Evolutionary conservation across 2,329 filamentous ascomycete genomes (phyloP).

Genomic region (Cadophora sp.): DNA sequence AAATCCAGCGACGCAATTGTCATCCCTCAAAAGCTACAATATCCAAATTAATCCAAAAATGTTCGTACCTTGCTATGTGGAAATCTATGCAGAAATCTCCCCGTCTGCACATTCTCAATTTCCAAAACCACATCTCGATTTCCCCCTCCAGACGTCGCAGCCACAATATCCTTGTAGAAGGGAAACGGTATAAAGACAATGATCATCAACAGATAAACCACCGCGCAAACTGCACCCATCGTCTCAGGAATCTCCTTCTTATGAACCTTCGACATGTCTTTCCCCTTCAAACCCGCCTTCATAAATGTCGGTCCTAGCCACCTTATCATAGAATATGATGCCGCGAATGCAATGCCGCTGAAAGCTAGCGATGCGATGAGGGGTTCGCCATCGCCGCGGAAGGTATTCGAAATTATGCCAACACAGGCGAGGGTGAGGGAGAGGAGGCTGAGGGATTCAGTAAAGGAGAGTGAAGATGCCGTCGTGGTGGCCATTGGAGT

Average conservation of each 20-base stretch:
- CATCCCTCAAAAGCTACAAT: background rate
- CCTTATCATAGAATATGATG: conserved; percentile 84
- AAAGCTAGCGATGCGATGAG: conserved; percentile 88
- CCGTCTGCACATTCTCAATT: conserved; percentile 62
- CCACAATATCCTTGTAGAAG: conserved; percentile 98
- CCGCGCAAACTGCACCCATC: conserved; percentile 92
- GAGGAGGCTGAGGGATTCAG: conserved; percentile 60
- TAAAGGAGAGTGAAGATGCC: conserved; percentile 53
- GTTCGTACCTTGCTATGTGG: conserved; percentile 84
- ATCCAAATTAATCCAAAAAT: background rate
- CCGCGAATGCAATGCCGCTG: conserved; percentile 82
- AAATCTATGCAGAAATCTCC: conserved; percentile 87
- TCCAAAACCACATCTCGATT: conserved; percentile 83
- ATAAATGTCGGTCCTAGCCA: conserved; percentile 95
- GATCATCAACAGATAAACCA: conserved; percentile 87
- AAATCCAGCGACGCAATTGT: background rate
- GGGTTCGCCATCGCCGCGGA: conserved; percentile 84
- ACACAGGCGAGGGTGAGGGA: conserved; percentile 71
- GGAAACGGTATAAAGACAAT: conserved; percentile 96
- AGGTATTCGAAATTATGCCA: conserved; percentile 79
- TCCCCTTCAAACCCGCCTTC: conserved; percentile 85
- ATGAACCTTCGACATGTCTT: conserved; percentile 81
- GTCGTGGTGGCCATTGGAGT: conserved; percentile 23
- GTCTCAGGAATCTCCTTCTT: conserved; percentile 87
- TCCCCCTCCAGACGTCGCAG: conserved; percentile 90